A percentile compares a stretch with the other conserved stretches of the same genome.
Evolutionary conservation across 2,329 filamentous ascomycete species (phyloP).

Genomic region (Cytospora schulzeri): DNA sequence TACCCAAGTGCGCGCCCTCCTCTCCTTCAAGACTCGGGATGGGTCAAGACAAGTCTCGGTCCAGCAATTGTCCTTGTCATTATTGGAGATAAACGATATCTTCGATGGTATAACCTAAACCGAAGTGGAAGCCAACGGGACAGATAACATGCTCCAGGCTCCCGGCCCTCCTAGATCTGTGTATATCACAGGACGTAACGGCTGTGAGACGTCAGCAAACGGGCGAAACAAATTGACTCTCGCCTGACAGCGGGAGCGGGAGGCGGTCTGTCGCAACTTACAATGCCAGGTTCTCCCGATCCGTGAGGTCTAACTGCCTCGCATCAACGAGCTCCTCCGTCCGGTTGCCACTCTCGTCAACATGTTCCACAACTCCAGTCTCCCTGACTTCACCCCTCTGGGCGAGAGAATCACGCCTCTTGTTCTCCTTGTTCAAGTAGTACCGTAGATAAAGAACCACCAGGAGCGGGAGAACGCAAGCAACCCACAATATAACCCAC

Average conservation of each 20-base stretch:
- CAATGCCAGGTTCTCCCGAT: constrained; percentile 39
- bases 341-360: constrained; percentile 35
- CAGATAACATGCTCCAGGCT: too few species aligned
- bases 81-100: too few species aligned
- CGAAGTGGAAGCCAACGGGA: too few species aligned
- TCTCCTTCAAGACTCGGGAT: too few species aligned
- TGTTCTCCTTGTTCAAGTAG: constrained; percentile 45
- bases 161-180: not conserved
- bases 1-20: too few species aligned
- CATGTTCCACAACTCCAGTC: constrained; percentile 35
- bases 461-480: constrained; percentile 43
- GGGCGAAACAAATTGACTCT: not conserved
- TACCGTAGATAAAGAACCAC: constrained; percentile 44
- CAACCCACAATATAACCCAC: constrained; percentile 38
- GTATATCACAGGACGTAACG: constrained; percentile 9
- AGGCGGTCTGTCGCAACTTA: constrained; percentile 16
- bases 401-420: constrained; percentile 38
- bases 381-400: constrained; percentile 30
- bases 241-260: accelerated
- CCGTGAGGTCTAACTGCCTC: constrained; percentile 40
- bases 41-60: too few species aligned
- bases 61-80: too few species aligned
- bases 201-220: not conserved
- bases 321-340: constrained; percentile 38
- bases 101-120: too few species aligned